A percentile compares a stretch with the other conserved stretches of the same genome.
These are phyloP conservation scores for Xerocomellus intermedius DNA, from an alignment of 768 basidiomycete genomes.

Conservation along the genomic window DNA sequence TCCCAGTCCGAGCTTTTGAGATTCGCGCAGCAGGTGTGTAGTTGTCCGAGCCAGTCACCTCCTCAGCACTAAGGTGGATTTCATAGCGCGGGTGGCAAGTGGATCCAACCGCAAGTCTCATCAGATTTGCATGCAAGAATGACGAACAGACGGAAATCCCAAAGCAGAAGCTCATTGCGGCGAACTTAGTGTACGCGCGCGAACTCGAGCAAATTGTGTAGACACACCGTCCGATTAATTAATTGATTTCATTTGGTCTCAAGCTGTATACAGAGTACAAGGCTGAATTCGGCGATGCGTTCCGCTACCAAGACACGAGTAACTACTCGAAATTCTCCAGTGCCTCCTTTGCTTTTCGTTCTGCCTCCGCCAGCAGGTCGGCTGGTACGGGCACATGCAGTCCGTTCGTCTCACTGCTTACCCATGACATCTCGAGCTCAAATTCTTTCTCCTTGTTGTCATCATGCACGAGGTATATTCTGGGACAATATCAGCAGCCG, in stretches of 20 bases:
- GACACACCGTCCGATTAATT: slow-evolving; percentile 10
- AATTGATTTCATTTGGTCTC: not conserved
- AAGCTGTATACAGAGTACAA: slow-evolving; percentile 3
- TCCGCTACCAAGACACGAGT: slow-evolving; percentile 24
- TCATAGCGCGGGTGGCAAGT: slow-evolving; percentile 82
- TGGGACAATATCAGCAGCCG: slow-evolving; percentile 33
- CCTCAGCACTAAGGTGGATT: not conserved
- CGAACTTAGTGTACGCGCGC: slow-evolving; percentile 76
- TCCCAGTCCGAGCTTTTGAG: slow-evolving; percentile 72
- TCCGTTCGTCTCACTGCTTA: slow-evolving; percentile 79
- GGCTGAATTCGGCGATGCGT: not conserved
- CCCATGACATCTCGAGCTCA: slow-evolving; percentile 97
- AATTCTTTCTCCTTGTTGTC: slow-evolving; percentile 98
- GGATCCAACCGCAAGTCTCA: slow-evolving; percentile 62
- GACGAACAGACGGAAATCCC: slow-evolving; percentile 86
- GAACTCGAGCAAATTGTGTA: slow-evolving; percentile 92
- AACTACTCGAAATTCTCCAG: slow-evolving; percentile 63
- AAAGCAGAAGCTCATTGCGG: slow-evolving; percentile 77
- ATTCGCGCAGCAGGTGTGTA: slow-evolving; percentile 80
- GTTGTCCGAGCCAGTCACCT: not conserved
- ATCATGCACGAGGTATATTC: slow-evolving; percentile 96
- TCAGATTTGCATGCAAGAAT: slow-evolving; percentile 77
- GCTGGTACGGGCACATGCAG: slow-evolving; percentile 81
- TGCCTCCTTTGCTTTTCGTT: slow-evolving; percentile 81
- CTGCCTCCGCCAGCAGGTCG: slow-evolving; percentile 82